Conservation (phyloP, 176 grass and related monocot species). For the Rhynchospora breviuscula region DNA sequence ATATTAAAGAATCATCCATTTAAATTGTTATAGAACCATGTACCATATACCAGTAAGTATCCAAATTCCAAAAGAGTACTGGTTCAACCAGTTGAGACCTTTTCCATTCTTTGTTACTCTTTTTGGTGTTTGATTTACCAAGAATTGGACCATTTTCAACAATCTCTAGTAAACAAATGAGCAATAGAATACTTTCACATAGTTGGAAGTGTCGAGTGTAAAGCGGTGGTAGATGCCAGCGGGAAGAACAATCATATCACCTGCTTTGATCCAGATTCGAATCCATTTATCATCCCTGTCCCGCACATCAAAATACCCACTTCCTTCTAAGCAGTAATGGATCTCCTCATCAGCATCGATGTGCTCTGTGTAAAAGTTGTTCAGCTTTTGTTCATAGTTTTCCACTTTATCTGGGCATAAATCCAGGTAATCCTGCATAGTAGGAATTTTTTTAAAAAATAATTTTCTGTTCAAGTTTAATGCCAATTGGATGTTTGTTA, state of each 20-base stretch:
- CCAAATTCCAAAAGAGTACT: background rate
- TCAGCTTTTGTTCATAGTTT: constrained; percentile 88
- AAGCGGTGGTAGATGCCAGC: constrained; percentile 91
- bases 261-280: constrained; percentile 74
- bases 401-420: constrained; percentile 76
- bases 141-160: background rate
- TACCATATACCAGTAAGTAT: no score
- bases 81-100: background rate
- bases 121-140: background rate
- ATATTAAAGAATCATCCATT: background rate
- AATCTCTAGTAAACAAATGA: background rate
- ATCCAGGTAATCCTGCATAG: constrained; percentile 63
- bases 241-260: constrained; percentile 83
- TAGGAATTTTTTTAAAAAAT: background rate
- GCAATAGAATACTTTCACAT: constrained; percentile 49
- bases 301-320: constrained; percentile 77
- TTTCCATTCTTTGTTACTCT: background rate
- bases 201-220: constrained; percentile 53
- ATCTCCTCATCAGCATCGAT: constrained; percentile 91
- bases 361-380: constrained; percentile 77
- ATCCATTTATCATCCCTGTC: constrained; percentile 81
- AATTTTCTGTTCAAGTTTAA: background rate
- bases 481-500: background rate
- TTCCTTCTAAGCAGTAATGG: constrained; percentile 80
- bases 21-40: background rate